Conservation (phyloP, 306 rosid genomes). For the Morella rubra region DNA sequence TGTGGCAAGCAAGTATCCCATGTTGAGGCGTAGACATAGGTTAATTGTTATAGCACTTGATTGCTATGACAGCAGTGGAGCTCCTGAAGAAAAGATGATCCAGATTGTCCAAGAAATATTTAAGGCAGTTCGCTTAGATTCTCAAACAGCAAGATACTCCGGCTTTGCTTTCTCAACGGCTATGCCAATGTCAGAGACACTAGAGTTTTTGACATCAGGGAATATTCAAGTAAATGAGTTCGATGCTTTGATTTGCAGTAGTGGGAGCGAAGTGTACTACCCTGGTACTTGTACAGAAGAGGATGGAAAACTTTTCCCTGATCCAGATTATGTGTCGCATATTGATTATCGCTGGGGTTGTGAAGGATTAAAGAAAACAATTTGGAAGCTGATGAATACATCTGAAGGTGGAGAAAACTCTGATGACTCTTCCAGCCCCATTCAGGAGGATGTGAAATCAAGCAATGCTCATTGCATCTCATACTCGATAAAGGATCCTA, state of each 20-base stretch:
- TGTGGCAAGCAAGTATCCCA: slow-evolving; percentile 51
- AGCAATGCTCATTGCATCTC: slow-evolving; percentile 66
- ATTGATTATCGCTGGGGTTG: slow-evolving; percentile 69
- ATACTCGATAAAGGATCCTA: slow-evolving; percentile 48
- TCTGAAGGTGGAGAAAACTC: slow-evolving; percentile 35
- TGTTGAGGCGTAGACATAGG: slow-evolving; percentile 54
- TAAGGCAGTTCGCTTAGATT: slow-evolving; percentile 48
- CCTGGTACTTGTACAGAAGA: slow-evolving; percentile 47
- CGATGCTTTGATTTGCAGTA: slow-evolving; percentile 61
- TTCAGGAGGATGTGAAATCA: slow-evolving; percentile 51
- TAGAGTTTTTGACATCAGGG: slow-evolving; percentile 53
- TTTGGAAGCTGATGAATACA: slow-evolving; percentile 51
- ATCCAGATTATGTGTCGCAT: slow-evolving; percentile 64
- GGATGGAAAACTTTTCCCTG: slow-evolving; percentile 54
- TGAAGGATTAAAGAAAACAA: slow-evolving; percentile 61
- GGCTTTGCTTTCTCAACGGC: slow-evolving; percentile 70
- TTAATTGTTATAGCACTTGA: slow-evolving; percentile 66
- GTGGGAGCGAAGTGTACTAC: slow-evolving; percentile 67
- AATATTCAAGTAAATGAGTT: slow-evolving; percentile 50
- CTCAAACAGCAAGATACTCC: slow-evolving; percentile 47
- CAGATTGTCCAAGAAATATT: slow-evolving; percentile 49
- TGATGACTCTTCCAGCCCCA: slow-evolving; percentile 18
- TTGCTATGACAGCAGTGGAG: slow-evolving; percentile 48
- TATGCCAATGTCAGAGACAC: slow-evolving; percentile 56
- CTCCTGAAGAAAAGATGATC: slow-evolving; percentile 52